Conservation (phyloP, 352 stramenopile species). For the Pythium diclinum region DNA sequence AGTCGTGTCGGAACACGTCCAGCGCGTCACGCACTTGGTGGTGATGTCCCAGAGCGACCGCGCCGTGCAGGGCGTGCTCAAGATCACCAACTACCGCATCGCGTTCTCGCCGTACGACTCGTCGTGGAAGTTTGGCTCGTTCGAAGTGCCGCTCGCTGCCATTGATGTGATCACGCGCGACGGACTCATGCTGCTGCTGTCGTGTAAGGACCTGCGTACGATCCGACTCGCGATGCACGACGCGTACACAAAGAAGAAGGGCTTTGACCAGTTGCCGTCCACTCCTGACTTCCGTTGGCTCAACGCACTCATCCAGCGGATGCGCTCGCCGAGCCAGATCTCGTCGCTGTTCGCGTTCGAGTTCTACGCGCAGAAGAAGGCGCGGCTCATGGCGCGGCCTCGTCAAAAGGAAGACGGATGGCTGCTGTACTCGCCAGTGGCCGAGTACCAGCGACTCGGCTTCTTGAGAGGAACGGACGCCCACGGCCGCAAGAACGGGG, state of each 20-base stretch:
- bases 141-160: conserved; percentile 74
- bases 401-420: conserved; percentile 72
- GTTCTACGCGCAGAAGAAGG: conserved; percentile 72
- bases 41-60: conserved; percentile 82
- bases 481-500: conserved; percentile 29
- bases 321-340: conserved; percentile 80
- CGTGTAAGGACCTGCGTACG: conserved; percentile 79
- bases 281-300: conserved; percentile 79
- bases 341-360: conserved; percentile 77
- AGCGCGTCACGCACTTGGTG: conserved; percentile 84
- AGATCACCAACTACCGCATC: conserved; percentile 83
- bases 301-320: conserved; percentile 70
- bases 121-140: conserved; percentile 82
- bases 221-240: conserved; percentile 84
- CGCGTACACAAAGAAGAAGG: conserved; percentile 80
- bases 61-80: conserved; percentile 78
- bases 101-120: conserved; percentile 84
- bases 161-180: conserved; percentile 79
- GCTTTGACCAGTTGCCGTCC: conserved; percentile 69
- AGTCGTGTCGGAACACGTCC: conserved; percentile 70
- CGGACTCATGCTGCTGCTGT: conserved; percentile 75
- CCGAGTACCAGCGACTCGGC: conserved; percentile 79
- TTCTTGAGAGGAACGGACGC: conserved; percentile 49
- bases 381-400: conserved; percentile 22
- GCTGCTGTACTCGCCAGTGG: conserved; percentile 79